Evolutionary conservation across 2,329 filamentous ascomycete genomes (phyloP).

Genomic region (Exophiala phaeomuriformis): DNA sequence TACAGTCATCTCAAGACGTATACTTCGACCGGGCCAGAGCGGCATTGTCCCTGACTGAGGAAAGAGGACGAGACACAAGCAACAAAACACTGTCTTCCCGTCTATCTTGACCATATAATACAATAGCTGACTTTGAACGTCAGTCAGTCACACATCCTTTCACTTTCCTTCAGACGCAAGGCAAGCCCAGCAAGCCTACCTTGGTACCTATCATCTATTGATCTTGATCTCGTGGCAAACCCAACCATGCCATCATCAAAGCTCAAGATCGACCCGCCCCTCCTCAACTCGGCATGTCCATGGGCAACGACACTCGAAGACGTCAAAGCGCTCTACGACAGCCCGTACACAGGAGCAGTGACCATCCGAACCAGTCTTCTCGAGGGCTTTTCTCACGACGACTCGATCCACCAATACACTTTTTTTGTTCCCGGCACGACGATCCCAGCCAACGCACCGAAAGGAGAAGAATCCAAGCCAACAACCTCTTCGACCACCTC

Average conservation of each 20-base stretch:
- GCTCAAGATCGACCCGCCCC: conserved; percentile 50
- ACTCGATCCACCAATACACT: conserved; percentile 48
- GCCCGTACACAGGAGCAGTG: conserved; percentile 60
- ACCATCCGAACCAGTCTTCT: conserved; percentile 65
- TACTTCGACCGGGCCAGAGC: too few species aligned
- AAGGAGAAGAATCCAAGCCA: conserved; percentile 16
- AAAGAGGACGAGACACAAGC: too few species aligned
- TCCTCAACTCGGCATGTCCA: conserved; percentile 68
- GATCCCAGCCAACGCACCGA: conserved; percentile 9
- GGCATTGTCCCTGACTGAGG: too few species aligned
- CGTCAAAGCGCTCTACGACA: conserved; percentile 54
- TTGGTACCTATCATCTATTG: not conserved
- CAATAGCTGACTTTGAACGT: too few species aligned
- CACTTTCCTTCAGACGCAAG: too few species aligned
- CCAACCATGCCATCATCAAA: conserved; percentile 4
- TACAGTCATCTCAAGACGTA: too few species aligned
- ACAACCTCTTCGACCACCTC: conserved; percentile 8
- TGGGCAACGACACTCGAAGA: conserved; percentile 64
- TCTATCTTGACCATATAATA: too few species aligned
- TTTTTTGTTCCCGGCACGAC: conserved; percentile 24
- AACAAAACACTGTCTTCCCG: too few species aligned
- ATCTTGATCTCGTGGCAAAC: not conserved
- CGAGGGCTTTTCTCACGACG: conserved; percentile 55
- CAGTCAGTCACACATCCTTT: too few species aligned
- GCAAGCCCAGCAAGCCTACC: too few species aligned